phyloP scores from a whole-genome alignment of 202 grass and related monocot species.

The Setaria viridis region DNA sequence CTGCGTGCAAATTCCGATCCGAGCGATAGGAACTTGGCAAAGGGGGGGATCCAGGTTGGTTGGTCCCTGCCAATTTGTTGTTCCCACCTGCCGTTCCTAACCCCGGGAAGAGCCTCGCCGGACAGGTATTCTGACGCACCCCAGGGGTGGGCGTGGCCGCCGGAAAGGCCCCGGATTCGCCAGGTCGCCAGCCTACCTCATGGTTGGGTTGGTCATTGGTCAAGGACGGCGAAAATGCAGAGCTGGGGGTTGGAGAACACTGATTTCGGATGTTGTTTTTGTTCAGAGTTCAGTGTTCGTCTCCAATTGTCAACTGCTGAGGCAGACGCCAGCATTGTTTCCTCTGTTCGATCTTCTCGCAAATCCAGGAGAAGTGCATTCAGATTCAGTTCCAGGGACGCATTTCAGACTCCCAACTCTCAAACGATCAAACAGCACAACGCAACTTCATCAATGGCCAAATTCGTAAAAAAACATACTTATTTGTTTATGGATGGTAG shows the following conservation, averaged over 20 bases:
- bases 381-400: no score
- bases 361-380: not conserved
- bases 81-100: slow-evolving; percentile 61
- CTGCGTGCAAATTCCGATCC: slow-evolving; percentile 9
- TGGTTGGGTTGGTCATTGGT: slow-evolving; percentile 17
- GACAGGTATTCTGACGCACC: slow-evolving; percentile 22
- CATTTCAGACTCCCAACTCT: not conserved
- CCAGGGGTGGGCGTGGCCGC: slow-evolving; percentile 15
- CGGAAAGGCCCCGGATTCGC: slow-evolving; percentile 9
- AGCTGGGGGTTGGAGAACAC: not conserved
- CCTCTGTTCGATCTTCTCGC: not conserved
- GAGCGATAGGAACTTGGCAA: slow-evolving; percentile 15
- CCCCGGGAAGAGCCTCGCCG: slow-evolving; percentile 14
- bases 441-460: not conserved
- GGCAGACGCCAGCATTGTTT: not conserved
- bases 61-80: slow-evolving; percentile 43
- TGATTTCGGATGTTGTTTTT: not conserved
- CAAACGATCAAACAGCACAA: not conserved
- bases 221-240: slow-evolving; percentile 23
- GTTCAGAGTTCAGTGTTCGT: slow-evolving; percentile 1
- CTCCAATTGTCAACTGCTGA: slow-evolving; percentile 30
- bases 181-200: slow-evolving; percentile 43
- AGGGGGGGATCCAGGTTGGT: slow-evolving; percentile 42
- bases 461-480: not conserved
- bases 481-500: not conserved